These are phyloP conservation scores for Phanerochaete carnosa DNA, from an alignment of 768 basidiomycete species.

Conservation along the genomic window DNA sequence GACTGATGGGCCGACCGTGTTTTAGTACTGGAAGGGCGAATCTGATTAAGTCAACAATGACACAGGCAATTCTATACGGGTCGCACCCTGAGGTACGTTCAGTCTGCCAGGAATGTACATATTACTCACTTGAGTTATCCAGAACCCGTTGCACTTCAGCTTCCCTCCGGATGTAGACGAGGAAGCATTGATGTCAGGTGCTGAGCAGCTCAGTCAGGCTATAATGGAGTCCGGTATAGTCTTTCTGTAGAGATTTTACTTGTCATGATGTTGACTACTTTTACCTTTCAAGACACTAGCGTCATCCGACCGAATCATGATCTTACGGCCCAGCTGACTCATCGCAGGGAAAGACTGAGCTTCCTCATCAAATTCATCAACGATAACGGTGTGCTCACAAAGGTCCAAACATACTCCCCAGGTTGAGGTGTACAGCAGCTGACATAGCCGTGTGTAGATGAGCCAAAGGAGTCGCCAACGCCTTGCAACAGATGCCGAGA, in stretches of 20 bases:
- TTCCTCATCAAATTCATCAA: constrained; percentile 91
- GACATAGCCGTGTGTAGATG: constrained; percentile 46
- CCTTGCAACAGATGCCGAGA: constrained; percentile 82
- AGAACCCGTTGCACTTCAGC: constrained; percentile 80
- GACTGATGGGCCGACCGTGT: neutral
- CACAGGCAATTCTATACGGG: constrained; percentile 79
- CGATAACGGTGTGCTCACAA: constrained; percentile 74
- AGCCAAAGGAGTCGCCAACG: constrained; percentile 75
- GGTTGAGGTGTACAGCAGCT: neutral
- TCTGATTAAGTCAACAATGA: constrained; percentile 77
- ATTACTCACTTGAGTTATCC: neutral
- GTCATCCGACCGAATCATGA: constrained; percentile 77
- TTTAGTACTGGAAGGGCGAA: constrained; percentile 58
- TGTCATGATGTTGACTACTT: neutral
- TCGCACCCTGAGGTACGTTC: constrained; percentile 54
- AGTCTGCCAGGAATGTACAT: neutral
- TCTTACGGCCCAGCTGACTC: constrained; percentile 70
- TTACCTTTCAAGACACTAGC: constrained; percentile 51
- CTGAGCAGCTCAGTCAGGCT: constrained; percentile 68
- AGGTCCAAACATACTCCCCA: constrained; percentile 41
- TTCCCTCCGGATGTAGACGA: constrained; percentile 79
- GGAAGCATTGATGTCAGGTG: constrained; percentile 75
- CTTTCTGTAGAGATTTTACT: neutral
- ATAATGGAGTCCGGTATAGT: constrained; percentile 69
- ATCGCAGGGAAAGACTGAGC: constrained; percentile 69